phyloP scores from a whole-genome alignment of 352 stramenopile species.

The Peronospora destructor region DNA sequence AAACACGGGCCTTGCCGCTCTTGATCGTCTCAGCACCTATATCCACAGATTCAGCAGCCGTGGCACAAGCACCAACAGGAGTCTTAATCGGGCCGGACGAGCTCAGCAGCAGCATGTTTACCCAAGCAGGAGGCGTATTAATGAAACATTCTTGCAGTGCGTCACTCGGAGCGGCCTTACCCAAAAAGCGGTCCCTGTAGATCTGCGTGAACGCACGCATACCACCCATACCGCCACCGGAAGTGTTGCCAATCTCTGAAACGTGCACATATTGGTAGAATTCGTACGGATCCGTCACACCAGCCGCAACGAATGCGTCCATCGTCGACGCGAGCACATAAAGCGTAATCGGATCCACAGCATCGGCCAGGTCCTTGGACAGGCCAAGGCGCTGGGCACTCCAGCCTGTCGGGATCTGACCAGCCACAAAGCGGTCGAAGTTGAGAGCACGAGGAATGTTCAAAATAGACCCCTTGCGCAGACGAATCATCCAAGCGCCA shows the following conservation, averaged over 20 bases:
- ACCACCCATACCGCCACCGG: constrained; percentile 75
- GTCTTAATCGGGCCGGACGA: constrained; percentile 87
- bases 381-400: constrained; percentile 74
- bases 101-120: constrained; percentile 86
- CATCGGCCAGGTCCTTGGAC: constrained; percentile 72
- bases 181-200: constrained; percentile 61
- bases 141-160: constrained; percentile 84
- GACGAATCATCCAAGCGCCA: constrained; percentile 78
- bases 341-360: constrained; percentile 74
- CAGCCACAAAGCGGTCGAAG: constrained; percentile 83
- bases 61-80: constrained; percentile 79
- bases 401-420: constrained; percentile 86
- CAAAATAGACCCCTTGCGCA: constrained; percentile 74
- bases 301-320: constrained; percentile 71
- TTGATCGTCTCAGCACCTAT: constrained; percentile 87
- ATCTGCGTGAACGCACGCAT: constrained; percentile 74
- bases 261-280: constrained; percentile 90
- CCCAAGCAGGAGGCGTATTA: constrained; percentile 84
- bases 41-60: constrained; percentile 80
- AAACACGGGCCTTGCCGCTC: constrained; percentile 77
- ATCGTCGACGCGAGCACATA: constrained; percentile 71
- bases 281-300: constrained; percentile 86
- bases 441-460: constrained; percentile 72
- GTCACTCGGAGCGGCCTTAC: constrained; percentile 72
- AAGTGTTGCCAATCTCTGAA: constrained; percentile 81